Percentiles rank a stretch among this genome's conserved stretches.
phyloP scores from a whole-genome alignment of 768 basidiomycete species.

The Suillus bovinus region DNA sequence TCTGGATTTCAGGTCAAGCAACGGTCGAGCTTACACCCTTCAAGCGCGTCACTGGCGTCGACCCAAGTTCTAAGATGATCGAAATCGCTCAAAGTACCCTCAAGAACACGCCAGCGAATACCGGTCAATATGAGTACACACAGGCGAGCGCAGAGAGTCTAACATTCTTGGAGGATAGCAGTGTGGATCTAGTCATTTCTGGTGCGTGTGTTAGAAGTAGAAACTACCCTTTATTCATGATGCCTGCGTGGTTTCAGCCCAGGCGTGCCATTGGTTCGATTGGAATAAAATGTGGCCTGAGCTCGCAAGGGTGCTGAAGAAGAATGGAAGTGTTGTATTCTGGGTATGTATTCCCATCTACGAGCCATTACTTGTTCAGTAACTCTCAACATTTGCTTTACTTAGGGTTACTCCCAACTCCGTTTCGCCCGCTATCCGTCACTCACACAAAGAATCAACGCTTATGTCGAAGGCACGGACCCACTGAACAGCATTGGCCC shows the following conservation, averaged over 20 bases:
- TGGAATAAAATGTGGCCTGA: slow-evolving; percentile 73
- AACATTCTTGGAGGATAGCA: slow-evolving; percentile 44
- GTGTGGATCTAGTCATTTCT: slow-evolving; percentile 67
- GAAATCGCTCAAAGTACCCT: slow-evolving; percentile 41
- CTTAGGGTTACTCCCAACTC: slow-evolving; percentile 67
- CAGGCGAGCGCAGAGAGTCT: slow-evolving; percentile 57
- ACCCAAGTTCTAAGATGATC: slow-evolving; percentile 76
- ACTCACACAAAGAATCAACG: slow-evolving; percentile 56
- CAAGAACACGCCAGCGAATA: slow-evolving; percentile 21
- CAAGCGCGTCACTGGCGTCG: slow-evolving; percentile 62
- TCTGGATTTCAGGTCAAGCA: slow-evolving; percentile 57
- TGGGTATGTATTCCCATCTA: slow-evolving; percentile 50
- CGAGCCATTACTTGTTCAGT: background rate
- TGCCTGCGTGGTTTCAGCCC: slow-evolving; percentile 45
- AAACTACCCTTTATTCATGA: background rate
- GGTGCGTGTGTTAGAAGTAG: slow-evolving; percentile 41
- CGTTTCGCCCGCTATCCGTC: slow-evolving; percentile 60
- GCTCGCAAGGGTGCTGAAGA: slow-evolving; percentile 55
- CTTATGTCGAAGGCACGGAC: slow-evolving; percentile 58
- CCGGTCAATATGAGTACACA: slow-evolving; percentile 33
- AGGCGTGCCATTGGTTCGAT: slow-evolving; percentile 84
- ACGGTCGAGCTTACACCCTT: slow-evolving; percentile 60
- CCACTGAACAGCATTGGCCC: slow-evolving; percentile 56
- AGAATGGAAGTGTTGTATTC: slow-evolving; percentile 67
- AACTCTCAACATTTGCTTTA: background rate